A percentile compares a stretch with the other conserved stretches of the same genome.
Conservation (phyloP, 495 filamentous ascomycete species). For the Hypoxylon subgilvum region DNA sequence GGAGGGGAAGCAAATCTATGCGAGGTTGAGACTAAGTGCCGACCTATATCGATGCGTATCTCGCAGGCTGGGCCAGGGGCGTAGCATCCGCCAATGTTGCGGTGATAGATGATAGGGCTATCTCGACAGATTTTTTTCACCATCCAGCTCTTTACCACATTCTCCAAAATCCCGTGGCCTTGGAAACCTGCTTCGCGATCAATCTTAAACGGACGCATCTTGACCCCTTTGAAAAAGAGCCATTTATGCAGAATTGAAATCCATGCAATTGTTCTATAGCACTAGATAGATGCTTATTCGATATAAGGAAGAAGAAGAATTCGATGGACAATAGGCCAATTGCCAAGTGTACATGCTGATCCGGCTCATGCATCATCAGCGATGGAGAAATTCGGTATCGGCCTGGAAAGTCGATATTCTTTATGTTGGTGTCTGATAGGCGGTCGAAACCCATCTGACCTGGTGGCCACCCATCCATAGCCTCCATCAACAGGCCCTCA, state of each 20-base stretch:
- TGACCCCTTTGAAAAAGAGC: constrained; percentile 2
- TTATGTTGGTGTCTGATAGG: too few species aligned
- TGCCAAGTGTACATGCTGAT: too few species aligned
- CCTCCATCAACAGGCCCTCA: too few species aligned
- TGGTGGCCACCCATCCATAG: too few species aligned
- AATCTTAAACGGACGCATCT: constrained; percentile 8
- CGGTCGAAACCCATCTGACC: too few species aligned
- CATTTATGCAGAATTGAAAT: constrained; percentile 20
- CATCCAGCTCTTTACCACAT: not conserved
- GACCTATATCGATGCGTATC: constrained; percentile 21
- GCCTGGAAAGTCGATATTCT: too few species aligned
- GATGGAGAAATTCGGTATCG: too few species aligned
- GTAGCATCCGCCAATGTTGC: constrained; percentile 19
- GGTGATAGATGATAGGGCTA: constrained; percentile 27
- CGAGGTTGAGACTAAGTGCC: constrained; percentile 18
- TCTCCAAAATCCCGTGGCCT: constrained; percentile 35
- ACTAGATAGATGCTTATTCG: too few species aligned
- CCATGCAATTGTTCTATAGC: not conserved
- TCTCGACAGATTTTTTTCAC: constrained; percentile 9
- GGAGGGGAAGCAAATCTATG: constrained; percentile 28
- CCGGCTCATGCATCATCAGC: too few species aligned
- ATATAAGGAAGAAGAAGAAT: too few species aligned
- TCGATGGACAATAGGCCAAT: too few species aligned
- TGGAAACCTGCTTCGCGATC: constrained; percentile 22
- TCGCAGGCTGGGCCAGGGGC: constrained; percentile 10